Conservation (phyloP, 1,284 basidiomycete species). For the Puccinia novopanici region DNA sequence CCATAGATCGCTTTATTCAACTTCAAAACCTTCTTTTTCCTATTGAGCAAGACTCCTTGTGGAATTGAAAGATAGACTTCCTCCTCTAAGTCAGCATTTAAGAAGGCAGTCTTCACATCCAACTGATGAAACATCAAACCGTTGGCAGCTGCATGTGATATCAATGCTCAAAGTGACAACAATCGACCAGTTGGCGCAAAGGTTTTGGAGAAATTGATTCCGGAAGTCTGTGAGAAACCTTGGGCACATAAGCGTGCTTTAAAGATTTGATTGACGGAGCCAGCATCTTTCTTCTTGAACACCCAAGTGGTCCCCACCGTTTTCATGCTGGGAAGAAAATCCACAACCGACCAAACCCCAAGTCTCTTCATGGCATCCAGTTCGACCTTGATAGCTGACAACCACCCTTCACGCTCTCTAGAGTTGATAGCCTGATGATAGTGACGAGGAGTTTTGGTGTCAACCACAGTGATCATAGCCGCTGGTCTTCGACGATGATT, state of each 20-base stretch:
- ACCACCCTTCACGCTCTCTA: neutral
- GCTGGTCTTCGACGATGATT: neutral
- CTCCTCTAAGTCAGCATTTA: neutral
- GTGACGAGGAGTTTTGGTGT: neutral
- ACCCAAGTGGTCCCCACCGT: neutral
- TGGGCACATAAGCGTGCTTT: neutral
- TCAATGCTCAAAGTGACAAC: neutral
- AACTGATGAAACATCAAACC: neutral
- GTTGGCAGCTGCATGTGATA: neutral
- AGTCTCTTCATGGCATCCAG: neutral
- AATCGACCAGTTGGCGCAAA: slow-evolving; percentile 12
- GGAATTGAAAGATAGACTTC: neutral
- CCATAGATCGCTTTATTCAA: neutral
- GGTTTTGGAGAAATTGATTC: neutral
- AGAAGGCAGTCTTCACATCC: slow-evolving; percentile 8
- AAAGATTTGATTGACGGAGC: neutral
- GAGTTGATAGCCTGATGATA: neutral
- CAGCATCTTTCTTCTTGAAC: neutral
- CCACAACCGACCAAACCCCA: neutral
- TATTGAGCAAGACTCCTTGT: neutral
- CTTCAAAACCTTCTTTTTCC: neutral
- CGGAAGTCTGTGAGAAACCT: neutral
- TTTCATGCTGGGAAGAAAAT: neutral
- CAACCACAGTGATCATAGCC: neutral
- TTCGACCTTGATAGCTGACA: neutral